These are phyloP conservation scores for Tricholoma hemisulphureum DNA, from an alignment of 768 basidiomycete species.

Conservation along the genomic window DNA sequence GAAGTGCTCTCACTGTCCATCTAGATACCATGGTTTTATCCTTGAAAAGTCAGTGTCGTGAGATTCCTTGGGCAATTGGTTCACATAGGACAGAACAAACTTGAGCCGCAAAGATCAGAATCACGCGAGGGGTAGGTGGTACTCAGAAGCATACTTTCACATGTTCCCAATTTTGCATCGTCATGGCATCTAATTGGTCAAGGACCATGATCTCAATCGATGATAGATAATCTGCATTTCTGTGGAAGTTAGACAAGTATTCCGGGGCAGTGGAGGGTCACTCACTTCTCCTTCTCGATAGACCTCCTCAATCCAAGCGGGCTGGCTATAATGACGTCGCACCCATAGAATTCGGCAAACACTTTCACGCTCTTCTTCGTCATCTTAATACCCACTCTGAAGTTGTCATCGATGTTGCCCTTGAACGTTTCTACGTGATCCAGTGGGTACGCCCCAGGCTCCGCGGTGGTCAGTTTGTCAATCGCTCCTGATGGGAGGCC, in stretches of 20 bases:
- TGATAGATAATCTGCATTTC: constrained; percentile 86
- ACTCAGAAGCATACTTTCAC: constrained; percentile 61
- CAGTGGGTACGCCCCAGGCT: constrained; percentile 72
- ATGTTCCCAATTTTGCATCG: constrained; percentile 99
- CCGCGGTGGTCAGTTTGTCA: constrained; percentile 77
- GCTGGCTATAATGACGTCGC: constrained; percentile 90
- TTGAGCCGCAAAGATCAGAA: constrained; percentile 25
- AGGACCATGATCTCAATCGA: constrained; percentile 90
- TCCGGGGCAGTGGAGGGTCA: constrained; percentile 3
- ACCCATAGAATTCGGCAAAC: constrained; percentile 86
- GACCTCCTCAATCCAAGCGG: constrained; percentile 88
- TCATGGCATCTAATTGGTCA: constrained; percentile 89
- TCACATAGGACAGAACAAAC: constrained; percentile 85
- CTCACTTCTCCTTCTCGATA: constrained; percentile 92
- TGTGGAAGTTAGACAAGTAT: constrained; percentile 23
- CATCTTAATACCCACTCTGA: constrained; percentile 88
- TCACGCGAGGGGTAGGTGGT: not conserved
- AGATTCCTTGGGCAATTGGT: constrained; percentile 88
- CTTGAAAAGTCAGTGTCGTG: constrained; percentile 95
- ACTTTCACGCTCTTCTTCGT: constrained; percentile 90
- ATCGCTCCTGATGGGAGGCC: constrained; percentile 72
- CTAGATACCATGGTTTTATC: constrained; percentile 97
- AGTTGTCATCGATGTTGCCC: constrained; percentile 97
- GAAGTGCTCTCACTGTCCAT: constrained; percentile 68
- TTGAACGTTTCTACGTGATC: constrained; percentile 94